Evolutionary conservation across 768 basidiomycete species (phyloP), one percentile per base, ranked within the genome.

Genomic region (Rhodotorula kratochvilovae): DNA sequence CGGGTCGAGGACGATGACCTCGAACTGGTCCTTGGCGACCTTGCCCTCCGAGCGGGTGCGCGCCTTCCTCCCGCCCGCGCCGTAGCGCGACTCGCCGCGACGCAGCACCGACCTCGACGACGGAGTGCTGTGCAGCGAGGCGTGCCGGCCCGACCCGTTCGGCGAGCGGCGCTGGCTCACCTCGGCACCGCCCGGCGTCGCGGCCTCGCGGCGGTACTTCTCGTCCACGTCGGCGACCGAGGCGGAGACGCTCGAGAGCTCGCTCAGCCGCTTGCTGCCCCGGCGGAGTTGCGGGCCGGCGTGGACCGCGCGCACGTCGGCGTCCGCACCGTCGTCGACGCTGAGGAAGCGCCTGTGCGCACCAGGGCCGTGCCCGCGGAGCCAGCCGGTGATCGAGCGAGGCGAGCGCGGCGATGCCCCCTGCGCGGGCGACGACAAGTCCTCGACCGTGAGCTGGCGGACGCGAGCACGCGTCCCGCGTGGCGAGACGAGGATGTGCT

Each of bases 191-290:
- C 53, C 6, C 57, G 56, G 11, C 19, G 10, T 16, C 16, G n/a
- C 51, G 33, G 21, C 2, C 36, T 29, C 39, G 51, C 25, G 33
- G 58, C 12, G 29, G 43, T 61, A 4, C 50, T 36, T 29, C 29
- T 36, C 29, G 63, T 56, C 6, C 42, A 7, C 54, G 45, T 35
- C 39, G 39, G 39, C 31, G 12, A 48, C 19, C 17, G 48, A 33
- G 21, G 7, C 53, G 2, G 2, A 3, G 7, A 25, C 46, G 59
- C 55, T 61, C 45, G 39, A 31, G 36, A 71, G 39, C 36, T 71
- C 70, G 36, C 70, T 71, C 25, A 71, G 48, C 45, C 70, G 31
- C 60, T 66, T 71, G 27, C 70, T 71, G 2, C 70, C 70, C 6
- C 70, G 25, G 6, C 70, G 53, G 21, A 71, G 27, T 23, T 61